Conservation (phyloP, 257 asterid genomes). For the Echium plantagineum region DNA sequence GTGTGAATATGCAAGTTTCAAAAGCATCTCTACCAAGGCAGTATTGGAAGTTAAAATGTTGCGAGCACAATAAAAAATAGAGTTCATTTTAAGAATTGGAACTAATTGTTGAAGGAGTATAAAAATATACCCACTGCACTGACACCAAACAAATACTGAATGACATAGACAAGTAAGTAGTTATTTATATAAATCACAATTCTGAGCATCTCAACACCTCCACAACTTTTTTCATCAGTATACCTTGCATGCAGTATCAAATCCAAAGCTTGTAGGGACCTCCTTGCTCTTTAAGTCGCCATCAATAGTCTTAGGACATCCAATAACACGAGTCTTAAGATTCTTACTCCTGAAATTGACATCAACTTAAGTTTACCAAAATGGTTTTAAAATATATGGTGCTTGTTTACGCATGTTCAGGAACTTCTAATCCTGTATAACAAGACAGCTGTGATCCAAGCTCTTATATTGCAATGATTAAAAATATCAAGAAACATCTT, state of each 20-base stretch:
- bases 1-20: not conserved
- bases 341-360: conserved; percentile 55
- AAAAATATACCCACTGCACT: not conserved
- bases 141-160: not conserved
- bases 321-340: conserved; percentile 81
- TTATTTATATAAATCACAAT: too few relatives aligned
- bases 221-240: conserved; percentile 1
- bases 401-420: not conserved
- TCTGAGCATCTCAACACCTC: not conserved
- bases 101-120: not conserved
- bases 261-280: conserved; percentile 94
- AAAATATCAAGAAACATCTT: too few relatives aligned
- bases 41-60: too few relatives aligned
- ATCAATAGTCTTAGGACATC: conserved; percentile 98
- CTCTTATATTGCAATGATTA: too few relatives aligned
- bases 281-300: conserved; percentile 94
- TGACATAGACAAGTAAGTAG: not conserved
- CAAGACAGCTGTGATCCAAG: too few relatives aligned
- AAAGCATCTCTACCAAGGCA: not conserved
- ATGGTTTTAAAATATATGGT: not conserved
- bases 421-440: not conserved
- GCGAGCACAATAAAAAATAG: not conserved
- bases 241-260: conserved; percentile 99
- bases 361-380: not conserved
- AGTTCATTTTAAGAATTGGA: not conserved